Conservation (phyloP, 345 rosid species). For the Turnera subulata region DNA sequence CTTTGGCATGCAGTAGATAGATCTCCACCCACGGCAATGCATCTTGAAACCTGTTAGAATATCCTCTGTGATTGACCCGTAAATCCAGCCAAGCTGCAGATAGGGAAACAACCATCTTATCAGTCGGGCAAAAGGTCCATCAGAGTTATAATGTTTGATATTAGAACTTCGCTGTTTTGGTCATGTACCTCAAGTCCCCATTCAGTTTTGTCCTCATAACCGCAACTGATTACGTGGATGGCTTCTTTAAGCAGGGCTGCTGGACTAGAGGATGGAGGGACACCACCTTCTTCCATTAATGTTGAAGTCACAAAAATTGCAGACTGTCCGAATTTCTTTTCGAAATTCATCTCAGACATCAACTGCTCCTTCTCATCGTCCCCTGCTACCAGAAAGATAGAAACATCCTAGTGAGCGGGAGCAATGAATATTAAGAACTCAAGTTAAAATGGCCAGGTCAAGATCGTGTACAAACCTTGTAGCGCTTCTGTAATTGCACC, state of each 20-base stretch:
- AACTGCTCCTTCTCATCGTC: constrained; percentile 63
- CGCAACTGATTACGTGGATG: constrained; percentile 95
- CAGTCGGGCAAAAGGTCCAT: constrained; percentile 4
- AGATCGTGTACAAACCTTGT: constrained; percentile 38
- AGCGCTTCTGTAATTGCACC: constrained; percentile 48
- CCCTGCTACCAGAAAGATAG: constrained; percentile 23
- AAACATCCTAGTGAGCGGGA: neutral
- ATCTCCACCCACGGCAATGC: constrained; percentile 99
- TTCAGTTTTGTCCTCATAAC: constrained; percentile 97
- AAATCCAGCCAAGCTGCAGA: constrained; percentile 92
- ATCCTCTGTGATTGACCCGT: constrained; percentile 97
- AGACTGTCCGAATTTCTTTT: constrained; percentile 87
- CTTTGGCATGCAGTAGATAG: constrained; percentile 95
- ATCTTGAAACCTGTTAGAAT: constrained; percentile 96
- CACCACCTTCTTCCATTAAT: constrained; percentile 90
- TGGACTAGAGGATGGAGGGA: constrained; percentile 97
- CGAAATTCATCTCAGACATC: constrained; percentile 94
- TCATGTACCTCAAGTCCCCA: constrained; percentile 92
- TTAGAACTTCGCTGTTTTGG: neutral
- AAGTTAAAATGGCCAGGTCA: neutral
- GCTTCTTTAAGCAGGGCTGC: constrained; percentile 95
- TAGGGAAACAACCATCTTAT: constrained; percentile 14
- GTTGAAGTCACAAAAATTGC: constrained; percentile 91
- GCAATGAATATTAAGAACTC: too few relatives aligned
- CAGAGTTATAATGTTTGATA: neutral